These are phyloP conservation scores for Cadophora luteo-olivacea DNA, from an alignment of 2,329 filamentous ascomycete species.

Conservation along the genomic window DNA sequence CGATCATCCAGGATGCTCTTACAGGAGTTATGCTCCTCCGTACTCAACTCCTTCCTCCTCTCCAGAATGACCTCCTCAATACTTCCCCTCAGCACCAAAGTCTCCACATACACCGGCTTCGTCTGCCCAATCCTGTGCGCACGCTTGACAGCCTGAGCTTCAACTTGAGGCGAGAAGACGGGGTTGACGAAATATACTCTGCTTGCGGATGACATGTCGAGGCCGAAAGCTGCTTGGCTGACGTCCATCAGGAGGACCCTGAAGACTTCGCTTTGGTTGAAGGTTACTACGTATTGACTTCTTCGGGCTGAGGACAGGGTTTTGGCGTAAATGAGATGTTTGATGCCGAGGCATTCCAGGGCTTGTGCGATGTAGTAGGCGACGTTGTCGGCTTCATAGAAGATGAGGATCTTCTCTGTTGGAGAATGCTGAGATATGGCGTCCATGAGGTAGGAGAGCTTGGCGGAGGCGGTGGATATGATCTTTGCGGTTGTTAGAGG, in stretches of 20 bases:
- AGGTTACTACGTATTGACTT: constrained; percentile 78
- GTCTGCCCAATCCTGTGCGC: constrained; percentile 87
- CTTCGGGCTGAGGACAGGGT: constrained; percentile 65
- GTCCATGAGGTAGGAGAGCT: constrained; percentile 85
- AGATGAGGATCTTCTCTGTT: constrained; percentile 86
- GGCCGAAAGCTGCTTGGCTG: constrained; percentile 84
- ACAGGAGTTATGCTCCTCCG: constrained; percentile 62
- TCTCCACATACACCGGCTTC: constrained; percentile 82
- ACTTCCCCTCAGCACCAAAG: constrained; percentile 78
- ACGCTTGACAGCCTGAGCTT: constrained; percentile 91
- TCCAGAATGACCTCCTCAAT: constrained; percentile 86
- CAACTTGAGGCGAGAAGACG: constrained; percentile 82
- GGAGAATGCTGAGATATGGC: constrained; percentile 71
- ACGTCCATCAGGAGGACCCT: constrained; percentile 89
- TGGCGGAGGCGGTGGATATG: constrained; percentile 83
- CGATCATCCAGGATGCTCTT: constrained; percentile 64
- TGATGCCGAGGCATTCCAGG: constrained; percentile 73
- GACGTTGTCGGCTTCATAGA: constrained; percentile 88
- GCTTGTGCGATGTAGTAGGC: constrained; percentile 86
- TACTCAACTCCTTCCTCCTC: constrained; percentile 76
- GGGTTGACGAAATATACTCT: constrained; percentile 90
- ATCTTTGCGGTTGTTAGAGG: constrained; percentile 51
- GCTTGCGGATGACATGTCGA: constrained; percentile 84
- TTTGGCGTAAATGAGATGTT: constrained; percentile 72
- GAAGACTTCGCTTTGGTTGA: constrained; percentile 58